Evolutionary conservation across 2,329 filamentous ascomycete genomes (phyloP).

Genomic region (Colletotrichum liaoningense): DNA sequence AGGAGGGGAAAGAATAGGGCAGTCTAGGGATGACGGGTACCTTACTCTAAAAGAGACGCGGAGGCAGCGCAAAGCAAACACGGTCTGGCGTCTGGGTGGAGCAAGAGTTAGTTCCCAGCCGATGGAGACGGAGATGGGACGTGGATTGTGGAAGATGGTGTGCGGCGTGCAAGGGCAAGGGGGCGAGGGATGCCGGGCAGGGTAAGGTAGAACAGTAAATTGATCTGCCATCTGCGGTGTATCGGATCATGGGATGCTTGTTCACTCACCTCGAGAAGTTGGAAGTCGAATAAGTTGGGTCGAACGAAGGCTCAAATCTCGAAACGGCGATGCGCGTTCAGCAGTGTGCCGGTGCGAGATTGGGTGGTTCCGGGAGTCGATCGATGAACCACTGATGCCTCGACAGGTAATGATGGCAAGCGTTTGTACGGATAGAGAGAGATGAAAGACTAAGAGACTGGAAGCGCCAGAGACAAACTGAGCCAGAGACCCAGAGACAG

Average conservation of each 20-base stretch:
- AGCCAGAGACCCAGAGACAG: neutral
- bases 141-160: neutral
- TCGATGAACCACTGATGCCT: neutral
- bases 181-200: neutral
- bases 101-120: neutral
- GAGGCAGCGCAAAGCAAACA: neutral
- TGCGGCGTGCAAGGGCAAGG: neutral
- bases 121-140: neutral
- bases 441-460: neutral
- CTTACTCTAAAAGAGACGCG: conserved; percentile 25
- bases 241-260: no score
- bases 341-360: conserved; percentile 20
- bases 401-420: neutral
- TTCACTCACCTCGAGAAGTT: no score
- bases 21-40: conserved; percentile 17
- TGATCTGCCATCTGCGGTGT: neutral
- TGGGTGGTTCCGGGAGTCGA: neutral
- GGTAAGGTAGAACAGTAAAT: neutral
- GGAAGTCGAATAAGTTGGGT: neutral
- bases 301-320: conserved; percentile 14
- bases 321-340: neutral
- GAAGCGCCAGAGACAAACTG: neutral
- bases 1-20: neutral
- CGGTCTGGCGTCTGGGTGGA: neutral
- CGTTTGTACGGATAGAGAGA: neutral